These are phyloP conservation scores for Pugionium cornutum DNA, from an alignment of 345 rosid species.

Conservation along the genomic window DNA sequence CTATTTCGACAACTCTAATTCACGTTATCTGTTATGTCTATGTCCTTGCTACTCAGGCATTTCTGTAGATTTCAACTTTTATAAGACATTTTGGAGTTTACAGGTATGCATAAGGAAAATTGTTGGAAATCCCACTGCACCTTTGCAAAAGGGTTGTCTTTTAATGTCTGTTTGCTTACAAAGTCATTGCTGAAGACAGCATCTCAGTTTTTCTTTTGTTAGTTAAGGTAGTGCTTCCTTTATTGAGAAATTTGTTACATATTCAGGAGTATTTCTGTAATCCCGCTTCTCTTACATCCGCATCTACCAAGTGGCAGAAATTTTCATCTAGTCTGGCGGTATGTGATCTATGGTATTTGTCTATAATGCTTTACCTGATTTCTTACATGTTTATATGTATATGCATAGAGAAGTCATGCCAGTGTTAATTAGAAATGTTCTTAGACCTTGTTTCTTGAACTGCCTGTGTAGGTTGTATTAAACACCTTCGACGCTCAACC, in stretches of 20 bases:
- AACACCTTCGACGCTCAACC: constrained; percentile 96
- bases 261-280: constrained; percentile 90
- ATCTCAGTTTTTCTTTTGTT: constrained; percentile 3
- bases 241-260: constrained; percentile 17
- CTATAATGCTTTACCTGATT: constrained; percentile 3
- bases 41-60: constrained; percentile 56
- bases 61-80: constrained; percentile 92
- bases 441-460: constrained; percentile 24
- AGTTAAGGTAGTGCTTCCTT: constrained; percentile 3
- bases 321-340: constrained; percentile 83
- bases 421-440: constrained; percentile 1
- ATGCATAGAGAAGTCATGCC: constrained; percentile 19
- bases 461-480: constrained; percentile 71
- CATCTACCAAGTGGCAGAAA: constrained; percentile 91
- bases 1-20: constrained; percentile 15
- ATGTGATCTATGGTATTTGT: constrained; percentile 27
- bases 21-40: constrained; percentile 14
- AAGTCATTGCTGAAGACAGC: constrained; percentile 18
- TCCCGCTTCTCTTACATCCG: constrained; percentile 69
- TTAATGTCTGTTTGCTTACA: constrained; percentile 17
- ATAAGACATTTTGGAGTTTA: constrained; percentile 95
- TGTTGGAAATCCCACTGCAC: background rate
- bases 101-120: constrained; percentile 55
- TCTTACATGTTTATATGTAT: constrained; percentile 7
- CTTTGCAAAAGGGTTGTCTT: constrained; percentile 8